Base-by-base conservation (phyloP, 192 early-diverging fungal genomes). In the Coemansia sp. region DNA sequence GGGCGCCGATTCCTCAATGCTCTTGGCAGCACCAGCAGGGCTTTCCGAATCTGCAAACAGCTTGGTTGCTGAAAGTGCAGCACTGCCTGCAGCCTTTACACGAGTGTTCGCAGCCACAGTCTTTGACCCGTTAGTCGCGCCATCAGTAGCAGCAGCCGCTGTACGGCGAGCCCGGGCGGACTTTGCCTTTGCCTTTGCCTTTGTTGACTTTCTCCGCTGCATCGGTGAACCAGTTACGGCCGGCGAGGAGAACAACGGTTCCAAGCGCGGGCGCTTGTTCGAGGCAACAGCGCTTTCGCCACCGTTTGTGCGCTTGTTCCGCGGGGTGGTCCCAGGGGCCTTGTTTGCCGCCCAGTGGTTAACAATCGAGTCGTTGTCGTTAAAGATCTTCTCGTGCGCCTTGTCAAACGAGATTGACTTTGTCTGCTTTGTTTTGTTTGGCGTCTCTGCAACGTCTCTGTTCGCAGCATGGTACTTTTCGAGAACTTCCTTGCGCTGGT, bases 341-440 rank as follows among this genome's bases (percentile, higher is more conserved):
- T 68, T 72, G 37, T 61, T 72, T 54, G 77, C 68, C 1, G 78
- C 52, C 78, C 78, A 81, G 37, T 81, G 78, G 59, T 52, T 75
- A 14, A 57, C 59, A 40, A 81, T 81, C 15, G 78, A 81, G 31
- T 81, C 78, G 56, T 65, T 57, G 26, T 49, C 25, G 34, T 55
- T 50, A 48, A 81, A 81, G 2, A 81, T 60, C 48, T 66, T 81
- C 12, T 68, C 63, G 47, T 81, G 78, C 10, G 69, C 69, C 53
- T 65, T 60, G 44, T 75, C 66, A 55, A 75, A 81, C 5, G 57
- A 37, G 10, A 65, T 52, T 2, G 68, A 31, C 54, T 81, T 75
- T 23, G 12, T 23, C 10, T 54, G 48, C n/a, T 51, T 51, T 53
- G 6, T 50, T 23, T 22, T 61, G 14, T 26, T 60, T 12, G 78